These are phyloP conservation scores for Raffaelea deltoideospora DNA, from an alignment of 2,329 filamentous ascomycete genomes.

Conservation along the genomic window DNA sequence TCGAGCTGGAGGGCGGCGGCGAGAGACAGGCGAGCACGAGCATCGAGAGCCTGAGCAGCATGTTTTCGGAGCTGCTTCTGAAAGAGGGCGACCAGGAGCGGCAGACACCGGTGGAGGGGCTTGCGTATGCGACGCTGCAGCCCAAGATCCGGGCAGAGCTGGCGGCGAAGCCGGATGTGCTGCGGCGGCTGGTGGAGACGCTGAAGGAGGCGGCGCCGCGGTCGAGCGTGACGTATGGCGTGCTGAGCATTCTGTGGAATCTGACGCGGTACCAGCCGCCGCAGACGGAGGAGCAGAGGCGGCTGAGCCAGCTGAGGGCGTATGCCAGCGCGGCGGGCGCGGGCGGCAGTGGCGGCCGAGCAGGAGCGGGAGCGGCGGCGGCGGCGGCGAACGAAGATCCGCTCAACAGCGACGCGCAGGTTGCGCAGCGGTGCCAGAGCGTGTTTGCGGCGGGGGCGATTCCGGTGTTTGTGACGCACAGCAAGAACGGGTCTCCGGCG, in stretches of 20 bases:
- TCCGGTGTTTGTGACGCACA: slow-evolving; percentile 60
- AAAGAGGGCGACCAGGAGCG: slow-evolving; percentile 35
- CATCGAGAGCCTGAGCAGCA: slow-evolving; percentile 48
- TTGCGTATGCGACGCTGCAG: slow-evolving; percentile 83
- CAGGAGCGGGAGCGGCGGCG: no score
- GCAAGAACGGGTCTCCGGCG: slow-evolving; percentile 54
- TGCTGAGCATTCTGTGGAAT: slow-evolving; percentile 72
- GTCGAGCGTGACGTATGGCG: slow-evolving; percentile 67
- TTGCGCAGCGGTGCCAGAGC: slow-evolving; percentile 57
- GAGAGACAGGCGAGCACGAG: slow-evolving; percentile 41
- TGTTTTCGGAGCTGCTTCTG: slow-evolving; percentile 49
- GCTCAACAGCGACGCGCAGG: slow-evolving; percentile 62
- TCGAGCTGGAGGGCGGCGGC: background rate
- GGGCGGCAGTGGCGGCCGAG: no score
- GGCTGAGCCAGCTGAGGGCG: slow-evolving; percentile 79
- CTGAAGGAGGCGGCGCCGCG: slow-evolving; percentile 43
- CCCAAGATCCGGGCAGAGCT: slow-evolving; percentile 74
- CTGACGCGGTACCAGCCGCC: slow-evolving; percentile 66
- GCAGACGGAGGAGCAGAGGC: slow-evolving; percentile 80
- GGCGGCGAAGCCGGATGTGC: slow-evolving; percentile 49
- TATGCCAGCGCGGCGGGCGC: slow-evolving; percentile 80
- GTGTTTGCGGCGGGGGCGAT: slow-evolving; percentile 69
- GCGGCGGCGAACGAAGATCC: slow-evolving; percentile 46
- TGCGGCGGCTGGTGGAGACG: slow-evolving; percentile 53
- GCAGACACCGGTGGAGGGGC: slow-evolving; percentile 69